Conservation (phyloP, 2,329 filamentous ascomycete genomes). For the Helicocarpus griseus region DNA sequence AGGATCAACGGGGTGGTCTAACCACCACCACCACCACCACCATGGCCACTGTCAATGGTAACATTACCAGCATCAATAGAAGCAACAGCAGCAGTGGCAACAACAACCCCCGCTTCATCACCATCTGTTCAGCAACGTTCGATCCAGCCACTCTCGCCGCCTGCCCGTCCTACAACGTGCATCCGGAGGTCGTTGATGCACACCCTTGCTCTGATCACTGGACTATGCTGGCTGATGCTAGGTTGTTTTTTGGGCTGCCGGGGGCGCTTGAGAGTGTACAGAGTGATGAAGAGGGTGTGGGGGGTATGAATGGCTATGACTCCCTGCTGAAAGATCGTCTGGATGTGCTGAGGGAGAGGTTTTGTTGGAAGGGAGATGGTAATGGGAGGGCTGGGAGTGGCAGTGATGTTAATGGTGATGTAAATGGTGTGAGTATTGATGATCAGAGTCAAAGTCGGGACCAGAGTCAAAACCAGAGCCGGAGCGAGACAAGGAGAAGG, state of each 20-base stretch:
- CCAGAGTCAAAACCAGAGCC: neutral
- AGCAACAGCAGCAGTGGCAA: conserved; percentile 1
- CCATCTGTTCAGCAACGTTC: conserved; percentile 6
- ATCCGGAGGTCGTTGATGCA: conserved; percentile 6
- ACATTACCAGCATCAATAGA: neutral
- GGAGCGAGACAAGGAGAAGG: neutral
- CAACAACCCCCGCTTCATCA: conserved; percentile 4
- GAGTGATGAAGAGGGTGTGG: neutral
- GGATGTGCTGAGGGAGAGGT: neutral
- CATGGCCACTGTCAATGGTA: neutral
- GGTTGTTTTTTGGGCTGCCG: conserved; percentile 5
- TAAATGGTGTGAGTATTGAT: neutral
- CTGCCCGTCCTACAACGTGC: conserved; percentile 7
- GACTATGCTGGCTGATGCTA: neutral
- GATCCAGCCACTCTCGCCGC: neutral
- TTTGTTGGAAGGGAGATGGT: neutral
- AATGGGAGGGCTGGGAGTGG: neutral
- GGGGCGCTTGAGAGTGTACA: neutral
- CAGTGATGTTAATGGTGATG: neutral
- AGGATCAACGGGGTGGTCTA: neutral
- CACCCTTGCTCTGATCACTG: conserved; percentile 9
- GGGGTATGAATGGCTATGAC: neutral
- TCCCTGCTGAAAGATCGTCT: neutral
- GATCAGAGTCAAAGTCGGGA: too few species aligned
- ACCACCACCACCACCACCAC: neutral